A percentile compares a stretch with the other conserved stretches of the same genome.
Conservation (phyloP, 1,284 basidiomycete genomes). For the Kwoniella shivajii region DNA sequence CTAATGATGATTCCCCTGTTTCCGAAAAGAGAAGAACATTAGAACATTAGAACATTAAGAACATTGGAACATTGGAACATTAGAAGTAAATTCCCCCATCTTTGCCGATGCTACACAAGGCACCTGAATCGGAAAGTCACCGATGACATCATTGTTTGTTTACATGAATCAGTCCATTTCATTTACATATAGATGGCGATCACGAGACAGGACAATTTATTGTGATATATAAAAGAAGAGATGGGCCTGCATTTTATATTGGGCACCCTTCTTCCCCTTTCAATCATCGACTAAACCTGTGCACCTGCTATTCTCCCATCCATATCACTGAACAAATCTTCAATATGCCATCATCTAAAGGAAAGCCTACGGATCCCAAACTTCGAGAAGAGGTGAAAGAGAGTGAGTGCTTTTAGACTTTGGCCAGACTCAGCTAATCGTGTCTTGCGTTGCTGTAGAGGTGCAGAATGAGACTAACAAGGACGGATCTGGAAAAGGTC, state of each 20-base stretch:
- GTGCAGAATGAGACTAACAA: conserved; percentile 54
- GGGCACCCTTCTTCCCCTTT: background rate
- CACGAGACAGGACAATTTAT: background rate
- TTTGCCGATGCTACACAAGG: no score
- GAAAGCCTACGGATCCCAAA: conserved; percentile 55
- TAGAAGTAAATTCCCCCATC: no score
- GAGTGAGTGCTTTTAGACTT: conserved; percentile 25
- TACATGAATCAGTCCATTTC: background rate
- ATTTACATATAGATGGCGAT: background rate
- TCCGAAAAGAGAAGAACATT: no score
- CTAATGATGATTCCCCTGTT: no score
- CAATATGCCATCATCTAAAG: conserved; percentile 54
- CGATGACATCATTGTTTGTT: conserved; percentile 12
- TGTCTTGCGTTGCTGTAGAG: conserved; percentile 24
- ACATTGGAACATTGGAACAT: no score
- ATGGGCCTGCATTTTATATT: background rate
- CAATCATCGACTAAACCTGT: background rate
- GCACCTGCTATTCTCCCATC: background rate
- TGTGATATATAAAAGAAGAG: background rate
- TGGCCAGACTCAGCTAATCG: background rate
- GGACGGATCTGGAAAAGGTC: conserved; percentile 53
- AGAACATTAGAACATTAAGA: no score
- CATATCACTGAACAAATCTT: background rate
- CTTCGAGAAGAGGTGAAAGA: conserved; percentile 54
- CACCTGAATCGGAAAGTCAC: no score